Percentiles rank a stretch among this genome's conserved stretches.
phyloP scores from a whole-genome alignment of 2,329 filamentous ascomycete species.

The Boeremia exigua region DNA sequence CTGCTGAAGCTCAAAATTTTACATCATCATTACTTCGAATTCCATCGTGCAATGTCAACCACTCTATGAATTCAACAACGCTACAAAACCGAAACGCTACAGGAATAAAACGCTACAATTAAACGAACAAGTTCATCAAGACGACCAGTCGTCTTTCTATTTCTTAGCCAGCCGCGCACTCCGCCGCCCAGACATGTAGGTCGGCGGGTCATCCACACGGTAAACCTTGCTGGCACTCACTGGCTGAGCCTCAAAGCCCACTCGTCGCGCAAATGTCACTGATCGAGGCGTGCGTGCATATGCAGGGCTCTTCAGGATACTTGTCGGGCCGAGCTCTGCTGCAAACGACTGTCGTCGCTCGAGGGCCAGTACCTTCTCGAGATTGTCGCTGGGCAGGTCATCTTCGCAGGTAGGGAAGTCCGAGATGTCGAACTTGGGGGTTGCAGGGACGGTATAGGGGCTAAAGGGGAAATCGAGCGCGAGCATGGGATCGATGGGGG shows the following conservation, averaged over 20 bases:
- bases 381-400: constrained; percentile 3
- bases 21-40: no score
- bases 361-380: constrained; percentile 10
- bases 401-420: constrained; percentile 5
- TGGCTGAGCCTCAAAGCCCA: constrained; percentile 23
- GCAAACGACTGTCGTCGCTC: constrained; percentile 3
- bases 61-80: neutral
- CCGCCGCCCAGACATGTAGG: constrained; percentile 4
- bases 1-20: no score
- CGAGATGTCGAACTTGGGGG: constrained; percentile 3
- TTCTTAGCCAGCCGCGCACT: neutral
- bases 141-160: neutral
- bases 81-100: neutral
- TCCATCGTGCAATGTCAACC: no score
- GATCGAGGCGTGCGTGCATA: neutral
- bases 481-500: neutral
- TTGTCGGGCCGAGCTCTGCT: neutral
- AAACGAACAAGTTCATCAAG: neutral
- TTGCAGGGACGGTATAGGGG: constrained; percentile 1
- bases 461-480: neutral
- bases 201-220: constrained; percentile 21
- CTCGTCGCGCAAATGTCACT: constrained; percentile 19
- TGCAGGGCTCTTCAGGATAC: constrained; percentile 7
- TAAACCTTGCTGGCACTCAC: constrained; percentile 25
- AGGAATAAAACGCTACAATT: neutral